Percentiles rank a stretch among this genome's conserved stretches.
These are phyloP conservation scores for Thoreauomyces humboldtii DNA, from an alignment of 192 early-diverging fungal species.

Conservation along the genomic window DNA sequence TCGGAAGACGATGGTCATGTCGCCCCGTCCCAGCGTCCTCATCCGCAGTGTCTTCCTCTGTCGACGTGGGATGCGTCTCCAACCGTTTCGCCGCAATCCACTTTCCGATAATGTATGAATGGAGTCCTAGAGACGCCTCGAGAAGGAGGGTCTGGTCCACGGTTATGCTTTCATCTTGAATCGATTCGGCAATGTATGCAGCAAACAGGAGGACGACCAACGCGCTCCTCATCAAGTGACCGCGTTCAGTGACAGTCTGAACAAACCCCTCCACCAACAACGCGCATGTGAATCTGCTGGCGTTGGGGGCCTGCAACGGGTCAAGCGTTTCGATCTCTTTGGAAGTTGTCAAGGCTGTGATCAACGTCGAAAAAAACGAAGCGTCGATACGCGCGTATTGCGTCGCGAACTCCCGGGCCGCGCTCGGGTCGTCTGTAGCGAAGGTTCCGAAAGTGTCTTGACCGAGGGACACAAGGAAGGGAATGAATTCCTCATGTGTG, in stretches of 20 bases:
- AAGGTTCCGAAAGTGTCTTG: background rate
- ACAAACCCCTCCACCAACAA: background rate
- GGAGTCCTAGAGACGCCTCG: no score
- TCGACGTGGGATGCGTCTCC: no score
- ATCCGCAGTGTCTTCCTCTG: background rate
- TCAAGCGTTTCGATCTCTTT: background rate
- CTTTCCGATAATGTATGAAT: no score
- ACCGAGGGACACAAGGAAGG: background rate
- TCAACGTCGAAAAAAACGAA: background rate
- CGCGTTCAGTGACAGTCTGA: background rate
- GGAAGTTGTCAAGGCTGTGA: background rate
- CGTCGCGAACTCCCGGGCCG: background rate
- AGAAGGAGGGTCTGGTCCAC: no score
- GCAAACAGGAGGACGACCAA: conserved; percentile 15
- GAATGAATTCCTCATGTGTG: background rate
- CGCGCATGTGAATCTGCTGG: conserved; percentile 19
- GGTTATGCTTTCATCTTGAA: no score
- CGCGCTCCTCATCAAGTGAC: background rate
- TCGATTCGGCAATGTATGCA: no score
- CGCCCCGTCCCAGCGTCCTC: no score
- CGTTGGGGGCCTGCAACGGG: conserved; percentile 1
- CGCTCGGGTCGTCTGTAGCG: background rate
- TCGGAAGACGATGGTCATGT: no score
- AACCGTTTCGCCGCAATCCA: conserved; percentile 14
- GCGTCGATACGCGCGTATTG: background rate